Base-by-base conservation (phyloP, 2,329 filamentous ascomycete species). In the Emmonsiellopsis sp. region DNA sequence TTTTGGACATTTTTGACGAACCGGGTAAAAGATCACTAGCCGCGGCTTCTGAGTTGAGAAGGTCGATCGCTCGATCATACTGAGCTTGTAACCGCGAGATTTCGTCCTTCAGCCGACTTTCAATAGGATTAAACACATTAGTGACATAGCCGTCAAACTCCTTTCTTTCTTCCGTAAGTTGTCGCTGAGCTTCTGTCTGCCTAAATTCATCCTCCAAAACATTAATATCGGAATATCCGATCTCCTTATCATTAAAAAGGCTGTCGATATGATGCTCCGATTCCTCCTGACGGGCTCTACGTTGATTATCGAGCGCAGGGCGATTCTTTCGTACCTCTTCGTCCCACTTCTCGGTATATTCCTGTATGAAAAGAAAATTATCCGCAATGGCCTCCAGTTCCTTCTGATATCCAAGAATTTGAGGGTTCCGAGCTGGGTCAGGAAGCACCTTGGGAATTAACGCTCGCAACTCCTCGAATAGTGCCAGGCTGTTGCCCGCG, bases 181-280 rank as follows among this genome's bases (percentile, higher is more conserved):
- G 77, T 40, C 70, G 67, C 34, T 73, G 71, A 45, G 72, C 73
- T 62, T 82, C 79, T 8, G 70, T 70, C 52, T 76, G 72, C 54
- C 78, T 78, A 58, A 79, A 79, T 32, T 80, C 77, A 48, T 77
- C 73, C 60, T 82, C 79, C 8, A 81, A 66, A 13, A 70, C 70
- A 38, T 74, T 75, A 59, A 82, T 79, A 48, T 81, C 78, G 10
- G 77, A 77, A 62, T 82, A 81, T 0, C 77, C 78, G 44, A 82
- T 80, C 58, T 80, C 75, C 52, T 80, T 74, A 48, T 73, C 73
- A 57, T 81, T 76, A 66, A 80, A 82, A 1, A 81, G 67, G 1
- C 71, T 70, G 57, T 81, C 76, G 34, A 79, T 78, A 47, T 73
- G 70, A n/a, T 66, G 67, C 58, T 81, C 77, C 2, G 73, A 76